phyloP scores from a whole-genome alignment of 192 early-diverging fungal species.

The Backusella macrospora region DNA sequence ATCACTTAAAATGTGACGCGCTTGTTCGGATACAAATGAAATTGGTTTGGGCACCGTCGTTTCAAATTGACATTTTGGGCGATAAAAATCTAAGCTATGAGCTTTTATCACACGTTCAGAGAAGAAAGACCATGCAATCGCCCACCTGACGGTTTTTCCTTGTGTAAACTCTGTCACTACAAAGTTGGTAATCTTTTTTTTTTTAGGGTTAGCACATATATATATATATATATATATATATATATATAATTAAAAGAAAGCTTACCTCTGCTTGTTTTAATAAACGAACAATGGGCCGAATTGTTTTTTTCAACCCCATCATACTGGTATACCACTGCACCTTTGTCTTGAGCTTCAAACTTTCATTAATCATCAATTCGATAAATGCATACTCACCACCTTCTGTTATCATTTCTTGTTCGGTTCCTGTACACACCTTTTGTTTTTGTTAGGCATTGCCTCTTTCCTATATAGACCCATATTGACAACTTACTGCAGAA shows the following conservation, averaged over 20 bases:
- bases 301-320: conserved; percentile 65
- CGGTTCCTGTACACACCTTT: conserved; percentile 60
- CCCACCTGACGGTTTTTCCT: conserved; percentile 58
- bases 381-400: conserved; percentile 85
- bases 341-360: conserved; percentile 38
- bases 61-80: conserved; percentile 25
- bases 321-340: conserved; percentile 84
- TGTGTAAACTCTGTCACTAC: conserved; percentile 58
- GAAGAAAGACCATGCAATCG: conserved; percentile 59
- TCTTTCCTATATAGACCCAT: background rate
- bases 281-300: conserved; percentile 44
- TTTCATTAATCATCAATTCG: conserved; percentile 68
- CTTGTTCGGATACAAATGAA: background rate
- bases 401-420: conserved; percentile 74
- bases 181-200: conserved; percentile 51
- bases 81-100: conserved; percentile 17
- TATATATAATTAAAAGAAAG: background rate
- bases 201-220: background rate
- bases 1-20: background rate
- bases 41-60: conserved; percentile 1
- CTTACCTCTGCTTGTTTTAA: conserved; percentile 49
- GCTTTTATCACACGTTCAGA: conserved; percentile 35
- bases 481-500: conserved; percentile 48
- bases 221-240: background rate
- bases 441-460: background rate